phyloP scores from a whole-genome alignment of 306 rosid genomes.

The Vicia villosa region DNA sequence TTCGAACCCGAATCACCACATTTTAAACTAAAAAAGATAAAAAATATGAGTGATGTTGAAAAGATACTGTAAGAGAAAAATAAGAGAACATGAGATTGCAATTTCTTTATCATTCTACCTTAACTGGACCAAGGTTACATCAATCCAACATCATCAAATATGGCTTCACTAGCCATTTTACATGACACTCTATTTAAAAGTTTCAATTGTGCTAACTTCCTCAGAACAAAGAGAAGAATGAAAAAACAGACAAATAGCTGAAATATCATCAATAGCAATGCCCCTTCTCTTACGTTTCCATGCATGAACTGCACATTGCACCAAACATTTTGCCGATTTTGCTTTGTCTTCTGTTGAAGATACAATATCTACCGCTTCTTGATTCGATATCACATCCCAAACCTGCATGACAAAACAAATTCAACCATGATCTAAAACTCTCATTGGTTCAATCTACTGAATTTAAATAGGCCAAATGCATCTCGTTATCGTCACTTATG shows the following conservation, averaged over 20 bases:
- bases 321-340: slow-evolving; percentile 67
- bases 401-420: slow-evolving; percentile 51
- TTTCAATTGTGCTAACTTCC: not conserved
- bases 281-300: slow-evolving; percentile 90
- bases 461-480: not conserved
- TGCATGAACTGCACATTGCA: slow-evolving; percentile 67
- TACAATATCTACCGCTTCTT: slow-evolving; percentile 91
- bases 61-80: not conserved
- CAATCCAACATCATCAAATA: not conserved
- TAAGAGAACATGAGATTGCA: not conserved
- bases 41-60: not conserved
- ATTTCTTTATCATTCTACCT: slow-evolving; percentile 10
- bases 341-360: slow-evolving; percentile 57
- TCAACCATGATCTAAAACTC: too few relatives aligned
- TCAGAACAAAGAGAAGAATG: slow-evolving; percentile 45
- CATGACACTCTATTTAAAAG: not conserved
- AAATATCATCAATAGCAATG: slow-evolving; percentile 87
- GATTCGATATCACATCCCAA: slow-evolving; percentile 92
- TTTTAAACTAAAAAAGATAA: not conserved
- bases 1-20: too few relatives aligned
- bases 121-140: slow-evolving; percentile 1
- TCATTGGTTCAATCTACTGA: not conserved
- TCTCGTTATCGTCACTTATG: too few relatives aligned
- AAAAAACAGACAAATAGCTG: slow-evolving; percentile 91
- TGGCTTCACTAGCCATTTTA: not conserved